phyloP scores from a whole-genome alignment of 768 basidiomycete genomes.

The Sporobolomyces phaffii region DNA sequence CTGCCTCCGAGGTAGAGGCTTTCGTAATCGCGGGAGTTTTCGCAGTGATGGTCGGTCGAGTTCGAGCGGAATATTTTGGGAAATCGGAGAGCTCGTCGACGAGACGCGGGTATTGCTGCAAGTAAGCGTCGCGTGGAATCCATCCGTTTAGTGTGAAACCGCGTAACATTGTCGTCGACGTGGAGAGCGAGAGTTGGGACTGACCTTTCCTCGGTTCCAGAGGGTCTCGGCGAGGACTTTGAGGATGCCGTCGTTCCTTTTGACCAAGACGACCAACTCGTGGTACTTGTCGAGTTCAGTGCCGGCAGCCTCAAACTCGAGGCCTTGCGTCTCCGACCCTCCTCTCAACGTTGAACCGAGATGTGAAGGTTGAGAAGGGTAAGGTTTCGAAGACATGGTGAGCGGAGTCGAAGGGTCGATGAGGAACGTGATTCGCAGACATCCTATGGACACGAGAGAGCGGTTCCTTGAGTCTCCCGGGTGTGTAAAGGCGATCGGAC shows the following conservation, averaged over 20 bases:
- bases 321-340: not conserved
- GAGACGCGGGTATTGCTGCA: not conserved
- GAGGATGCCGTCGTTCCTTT: too few species aligned
- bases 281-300: not conserved
- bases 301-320: not conserved
- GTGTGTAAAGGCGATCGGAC: too few species aligned
- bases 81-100: not conserved
- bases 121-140: not conserved
- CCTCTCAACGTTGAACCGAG: not conserved
- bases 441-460: not conserved
- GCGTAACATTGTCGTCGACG: not conserved
- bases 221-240: not conserved
- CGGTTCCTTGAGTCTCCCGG: not conserved
- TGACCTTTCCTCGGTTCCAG: not conserved
- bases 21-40: not conserved
- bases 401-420: not conserved
- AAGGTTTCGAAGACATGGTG: not conserved
- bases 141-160: not conserved
- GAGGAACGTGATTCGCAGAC: not conserved
- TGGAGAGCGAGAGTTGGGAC: not conserved
- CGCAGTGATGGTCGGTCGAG: not conserved
- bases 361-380: not conserved
- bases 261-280: not conserved
- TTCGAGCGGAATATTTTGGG: not conserved
- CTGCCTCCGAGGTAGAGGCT: not conserved